A percentile compares a stretch with the other conserved stretches of the same genome.
phyloP scores from a whole-genome alignment of 805 yeast genomes.

The Blastobotrys mokoenaii region DNA sequence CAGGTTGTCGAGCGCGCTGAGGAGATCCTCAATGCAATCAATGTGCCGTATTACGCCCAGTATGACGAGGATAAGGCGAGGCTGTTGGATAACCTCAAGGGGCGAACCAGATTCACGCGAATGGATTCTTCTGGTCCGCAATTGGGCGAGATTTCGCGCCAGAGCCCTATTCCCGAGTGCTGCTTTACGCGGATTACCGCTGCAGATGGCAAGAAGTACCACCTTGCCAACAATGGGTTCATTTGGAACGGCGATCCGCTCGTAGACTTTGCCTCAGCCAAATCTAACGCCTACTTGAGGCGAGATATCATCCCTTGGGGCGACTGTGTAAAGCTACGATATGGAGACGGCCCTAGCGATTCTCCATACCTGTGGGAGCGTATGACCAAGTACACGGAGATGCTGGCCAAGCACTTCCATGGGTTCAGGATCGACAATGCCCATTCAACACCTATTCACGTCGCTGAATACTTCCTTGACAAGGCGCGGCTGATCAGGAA shows the following conservation, averaged over 20 bases:
- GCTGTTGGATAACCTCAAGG: constrained; percentile 61
- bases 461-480: constrained; percentile 82
- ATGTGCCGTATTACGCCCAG: constrained; percentile 57
- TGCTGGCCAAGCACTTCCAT: constrained; percentile 65
- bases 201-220: constrained; percentile 45
- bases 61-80: constrained; percentile 67
- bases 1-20: constrained; percentile 34
- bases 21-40: constrained; percentile 65
- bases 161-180: constrained; percentile 67
- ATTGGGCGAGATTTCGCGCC: constrained; percentile 49
- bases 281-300: constrained; percentile 73
- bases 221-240: constrained; percentile 93
- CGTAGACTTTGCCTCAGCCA: constrained; percentile 80
- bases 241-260: constrained; percentile 96
- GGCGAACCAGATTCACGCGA: constrained; percentile 68
- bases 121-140: constrained; percentile 77
- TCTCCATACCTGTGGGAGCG: constrained; percentile 86
- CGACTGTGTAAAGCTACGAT: constrained; percentile 88
- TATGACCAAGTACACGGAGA: constrained; percentile 68
- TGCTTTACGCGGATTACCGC: constrained; percentile 71
- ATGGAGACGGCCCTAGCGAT: constrained; percentile 69
- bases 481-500: constrained; percentile 81
- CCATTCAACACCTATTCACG: constrained; percentile 93
- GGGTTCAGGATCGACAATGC: constrained; percentile 94
- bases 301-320: constrained; percentile 97